Evolutionary conservation across 2,329 filamentous ascomycete species (phyloP).

Genomic region (Lachnellula willkommii): DNA sequence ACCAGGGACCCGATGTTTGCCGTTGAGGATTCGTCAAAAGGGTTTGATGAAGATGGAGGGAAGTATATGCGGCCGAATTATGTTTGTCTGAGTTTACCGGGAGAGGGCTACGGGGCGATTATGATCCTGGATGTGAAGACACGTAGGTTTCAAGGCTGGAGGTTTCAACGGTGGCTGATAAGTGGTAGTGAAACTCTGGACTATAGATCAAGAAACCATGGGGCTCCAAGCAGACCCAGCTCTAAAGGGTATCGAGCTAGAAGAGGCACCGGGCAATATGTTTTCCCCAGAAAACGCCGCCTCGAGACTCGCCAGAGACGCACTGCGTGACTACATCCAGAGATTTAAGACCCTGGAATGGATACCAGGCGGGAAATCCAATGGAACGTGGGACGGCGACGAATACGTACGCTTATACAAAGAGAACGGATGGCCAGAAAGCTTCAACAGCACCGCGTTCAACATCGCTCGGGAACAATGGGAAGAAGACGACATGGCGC

Average conservation of each 20-base stretch:
- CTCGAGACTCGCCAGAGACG: slow-evolving; percentile 2
- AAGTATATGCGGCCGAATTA: slow-evolving; percentile 15
- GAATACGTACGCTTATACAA: slow-evolving; percentile 6
- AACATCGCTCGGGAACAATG: neutral
- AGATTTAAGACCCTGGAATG: slow-evolving; percentile 8
- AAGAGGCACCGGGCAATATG: neutral
- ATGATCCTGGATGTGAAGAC: slow-evolving; percentile 12
- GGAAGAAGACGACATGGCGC: neutral
- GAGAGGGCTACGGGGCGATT: slow-evolving; percentile 4
- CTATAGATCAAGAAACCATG: slow-evolving; percentile 1
- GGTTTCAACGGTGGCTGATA: neutral
- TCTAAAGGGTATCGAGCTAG: neutral
- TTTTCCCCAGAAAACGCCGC: slow-evolving; percentile 5
- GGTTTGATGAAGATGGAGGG: slow-evolving; percentile 3
- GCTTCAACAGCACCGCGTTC: slow-evolving; percentile 2
- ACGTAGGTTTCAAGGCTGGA: neutral
- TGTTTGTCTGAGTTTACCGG: slow-evolving; percentile 6
- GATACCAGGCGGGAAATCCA: slow-evolving; percentile 6
- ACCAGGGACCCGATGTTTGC: slow-evolving; percentile 5
- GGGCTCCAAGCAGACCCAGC: slow-evolving; percentile 3
- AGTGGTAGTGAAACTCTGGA: slow-evolving; percentile 7
- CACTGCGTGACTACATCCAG: slow-evolving; percentile 11
- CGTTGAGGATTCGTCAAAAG: neutral
- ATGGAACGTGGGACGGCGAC: slow-evolving; percentile 5
- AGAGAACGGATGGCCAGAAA: slow-evolving; percentile 9